Conservation (phyloP, 768 basidiomycete genomes). For the Inosperma sp. region DNA sequence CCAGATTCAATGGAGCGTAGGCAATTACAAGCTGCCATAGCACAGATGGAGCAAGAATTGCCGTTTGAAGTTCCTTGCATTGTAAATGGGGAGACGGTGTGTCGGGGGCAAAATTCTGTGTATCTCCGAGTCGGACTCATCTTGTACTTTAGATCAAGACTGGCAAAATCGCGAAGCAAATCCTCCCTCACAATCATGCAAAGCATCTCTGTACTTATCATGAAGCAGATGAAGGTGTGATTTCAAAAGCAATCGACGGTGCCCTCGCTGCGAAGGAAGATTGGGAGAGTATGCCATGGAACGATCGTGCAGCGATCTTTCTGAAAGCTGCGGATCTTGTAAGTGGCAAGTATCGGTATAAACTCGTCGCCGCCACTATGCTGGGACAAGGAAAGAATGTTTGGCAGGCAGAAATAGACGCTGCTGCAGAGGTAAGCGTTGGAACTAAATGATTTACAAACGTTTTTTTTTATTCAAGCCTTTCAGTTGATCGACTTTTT, state of each 20-base stretch:
- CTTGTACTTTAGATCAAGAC: slow-evolving; percentile 60
- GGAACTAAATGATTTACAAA: too few species aligned
- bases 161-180: slow-evolving; percentile 71
- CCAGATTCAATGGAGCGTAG: slow-evolving; percentile 74
- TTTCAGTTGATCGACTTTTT: slow-evolving; percentile 86
- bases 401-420: slow-evolving; percentile 99
- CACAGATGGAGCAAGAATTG: slow-evolving; percentile 73
- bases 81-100: slow-evolving; percentile 81
- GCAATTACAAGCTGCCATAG: slow-evolving; percentile 65
- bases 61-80: slow-evolving; percentile 94
- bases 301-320: slow-evolving; percentile 96
- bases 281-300: slow-evolving; percentile 97
- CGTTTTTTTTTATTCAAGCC: too few species aligned
- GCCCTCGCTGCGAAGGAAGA: slow-evolving; percentile 80
- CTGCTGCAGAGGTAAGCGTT: slow-evolving; percentile 81
- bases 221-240: slow-evolving; percentile 74
- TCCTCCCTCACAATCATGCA: slow-evolving; percentile 83
- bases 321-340: slow-evolving; percentile 96
- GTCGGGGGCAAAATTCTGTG: not conserved
- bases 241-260: slow-evolving; percentile 77
- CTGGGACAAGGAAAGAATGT: slow-evolving; percentile 98
- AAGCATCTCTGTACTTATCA: slow-evolving; percentile 80
- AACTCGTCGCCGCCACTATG: slow-evolving; percentile 93
- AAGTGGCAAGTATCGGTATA: slow-evolving; percentile 93
- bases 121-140: not conserved